Conservation (phyloP, 129 eudicot species). For the Erigeron canadensis region DNA sequence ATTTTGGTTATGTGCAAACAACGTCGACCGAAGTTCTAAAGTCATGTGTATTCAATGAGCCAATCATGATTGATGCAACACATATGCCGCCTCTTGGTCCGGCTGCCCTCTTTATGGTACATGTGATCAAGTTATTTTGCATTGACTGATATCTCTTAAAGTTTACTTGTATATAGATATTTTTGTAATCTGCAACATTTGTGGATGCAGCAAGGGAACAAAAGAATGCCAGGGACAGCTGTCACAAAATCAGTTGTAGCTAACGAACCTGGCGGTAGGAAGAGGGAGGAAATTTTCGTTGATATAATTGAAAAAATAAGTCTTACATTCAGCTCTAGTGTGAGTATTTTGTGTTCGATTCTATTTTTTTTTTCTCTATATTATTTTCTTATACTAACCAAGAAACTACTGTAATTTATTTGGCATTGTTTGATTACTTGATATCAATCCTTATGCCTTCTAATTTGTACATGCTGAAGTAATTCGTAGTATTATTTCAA, state of each 20-base stretch:
- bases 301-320: conserved; percentile 97
- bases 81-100: conserved; percentile 96
- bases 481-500: too few species aligned
- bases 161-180: conserved; percentile 14
- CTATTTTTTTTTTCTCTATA: not conserved
- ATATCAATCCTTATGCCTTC: too few species aligned
- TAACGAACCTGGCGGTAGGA: conserved; percentile 91
- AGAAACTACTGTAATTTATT: too few species aligned
- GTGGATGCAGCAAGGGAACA: conserved; percentile 80
- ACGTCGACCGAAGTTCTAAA: conserved; percentile 95
- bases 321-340: conserved; percentile 96
- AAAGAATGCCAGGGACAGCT: conserved; percentile 99
- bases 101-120: conserved; percentile 92
- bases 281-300: conserved; percentile 95
- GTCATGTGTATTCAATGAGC: conserved; percentile 89
- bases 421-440: too few species aligned
- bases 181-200: conserved; percentile 20
- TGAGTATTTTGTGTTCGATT: conserved; percentile 38
- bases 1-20: conserved; percentile 96
- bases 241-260: conserved; percentile 97
- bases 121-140: not conserved
- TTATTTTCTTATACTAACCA: not conserved
- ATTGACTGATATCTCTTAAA: conserved; percentile 3
- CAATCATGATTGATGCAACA: conserved; percentile 83
- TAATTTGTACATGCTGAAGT: too few species aligned